Base-by-base conservation (phyloP, 495 filamentous ascomycete species). In the Talaromyces thailandensis region DNA sequence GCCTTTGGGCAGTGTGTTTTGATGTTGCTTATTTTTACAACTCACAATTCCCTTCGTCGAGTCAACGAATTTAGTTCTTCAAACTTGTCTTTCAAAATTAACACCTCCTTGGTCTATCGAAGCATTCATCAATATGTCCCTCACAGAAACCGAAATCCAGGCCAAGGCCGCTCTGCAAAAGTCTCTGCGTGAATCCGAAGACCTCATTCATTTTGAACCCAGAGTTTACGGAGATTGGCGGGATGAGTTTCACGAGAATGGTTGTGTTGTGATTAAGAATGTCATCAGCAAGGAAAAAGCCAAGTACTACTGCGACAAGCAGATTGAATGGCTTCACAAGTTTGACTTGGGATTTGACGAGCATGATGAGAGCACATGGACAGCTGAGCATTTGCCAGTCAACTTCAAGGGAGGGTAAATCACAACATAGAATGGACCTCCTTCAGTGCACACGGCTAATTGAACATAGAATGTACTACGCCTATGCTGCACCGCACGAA, bases 341-440 rank as follows among this genome's bases (percentile, higher is more conserved):
- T 78, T 78, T 35, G 68, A 69, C 5, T 66, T 71, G 11, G 75
- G 73, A 24, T 77, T 77, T 56, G 69, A 75, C 56, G 64, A 67
- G 26, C 71, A 74, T 14, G 69, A 76, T 48, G 66, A 70, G 23
- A 66, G 63, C 16, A 78, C 75, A 11, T 78, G 75, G 75, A 73
- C 69, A 0, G 64, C 62, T 5, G 74, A 77, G 8, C 71, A 77
- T 58, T 65, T 78, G 1, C 75, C 75, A 1, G 65, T 70, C 2
- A 71, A 68, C 59, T 71, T 74, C 58, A 78, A 76, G 65, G 72
- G 72, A 32, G 71, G 70, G 68, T 71, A 56, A 65, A 29, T 23
- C 24, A 1, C 37, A 56, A 2, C 29, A 31, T 9, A 31, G n/a
- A 37, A 2, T 14, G 14, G 3, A 37, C 3, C 14, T 2, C 3